Evolutionary conservation across 1,139 yeast genomes (phyloP).

Genomic region (Hansenula sp.): DNA sequence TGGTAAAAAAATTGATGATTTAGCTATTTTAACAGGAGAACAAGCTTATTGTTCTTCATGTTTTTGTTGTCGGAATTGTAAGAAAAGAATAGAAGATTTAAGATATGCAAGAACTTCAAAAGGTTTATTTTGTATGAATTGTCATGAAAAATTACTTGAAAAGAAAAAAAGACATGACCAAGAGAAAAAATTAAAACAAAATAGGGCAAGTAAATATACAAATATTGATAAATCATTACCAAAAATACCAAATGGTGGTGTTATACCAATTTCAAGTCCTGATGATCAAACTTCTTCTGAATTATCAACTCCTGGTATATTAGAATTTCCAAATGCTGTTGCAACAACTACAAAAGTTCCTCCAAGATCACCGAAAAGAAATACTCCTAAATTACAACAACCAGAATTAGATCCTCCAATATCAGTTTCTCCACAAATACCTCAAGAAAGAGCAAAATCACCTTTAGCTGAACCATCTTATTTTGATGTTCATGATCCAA

Average conservation of each 20-base stretch:
- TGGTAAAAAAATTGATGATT: slow-evolving; percentile 84
- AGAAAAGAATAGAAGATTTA: slow-evolving; percentile 81
- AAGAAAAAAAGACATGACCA: slow-evolving; percentile 27
- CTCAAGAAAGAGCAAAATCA: slow-evolving; percentile 1
- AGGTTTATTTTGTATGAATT: slow-evolving; percentile 89
- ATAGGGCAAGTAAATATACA: slow-evolving; percentile 2
- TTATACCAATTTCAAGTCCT: not conserved
- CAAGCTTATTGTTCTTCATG: slow-evolving; percentile 93
- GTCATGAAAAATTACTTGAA: slow-evolving; percentile 80
- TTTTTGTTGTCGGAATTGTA: slow-evolving; percentile 88
- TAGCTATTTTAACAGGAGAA: slow-evolving; percentile 91
- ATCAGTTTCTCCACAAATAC: slow-evolving; percentile 12
- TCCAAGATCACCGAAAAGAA: slow-evolving; percentile 26
- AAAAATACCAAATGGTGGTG: slow-evolving; percentile 18
- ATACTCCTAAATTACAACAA: not conserved
- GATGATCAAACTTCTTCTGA: slow-evolving; percentile 9
- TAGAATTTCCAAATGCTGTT: slow-evolving; percentile 7
- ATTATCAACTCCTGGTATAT: slow-evolving; percentile 10
- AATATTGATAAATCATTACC: slow-evolving; percentile 25
- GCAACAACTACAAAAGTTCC: slow-evolving; percentile 17
- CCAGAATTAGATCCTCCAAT: slow-evolving; percentile 12
- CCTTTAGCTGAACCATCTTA: slow-evolving; percentile 1
- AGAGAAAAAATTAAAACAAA: slow-evolving; percentile 12
- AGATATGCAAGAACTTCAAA: slow-evolving; percentile 91
- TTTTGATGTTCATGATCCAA: not conserved